Conservation (phyloP, 306 rosid species). For the Leucaena leucocephala region DNA sequence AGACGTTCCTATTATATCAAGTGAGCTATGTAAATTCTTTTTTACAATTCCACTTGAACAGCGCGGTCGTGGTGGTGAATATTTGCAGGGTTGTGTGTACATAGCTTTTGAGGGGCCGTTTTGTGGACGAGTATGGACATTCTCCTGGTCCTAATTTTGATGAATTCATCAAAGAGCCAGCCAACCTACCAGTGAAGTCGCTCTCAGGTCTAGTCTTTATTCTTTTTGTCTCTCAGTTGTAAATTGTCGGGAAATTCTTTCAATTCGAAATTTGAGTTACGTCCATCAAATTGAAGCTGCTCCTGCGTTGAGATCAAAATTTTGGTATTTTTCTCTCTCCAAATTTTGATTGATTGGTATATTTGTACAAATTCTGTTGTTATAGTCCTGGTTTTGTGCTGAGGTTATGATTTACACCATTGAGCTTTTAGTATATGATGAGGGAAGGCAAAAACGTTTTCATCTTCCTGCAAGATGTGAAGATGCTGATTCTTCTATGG, state of each 20-base stretch:
- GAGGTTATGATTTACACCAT: neutral
- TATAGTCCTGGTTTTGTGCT: neutral
- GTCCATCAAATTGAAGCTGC: neutral
- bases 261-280: neutral
- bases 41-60: neutral
- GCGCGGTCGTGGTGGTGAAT: conserved; percentile 22
- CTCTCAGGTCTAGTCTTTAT: neutral
- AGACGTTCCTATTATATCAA: conserved; percentile 11
- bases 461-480: conserved; percentile 1
- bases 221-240: conserved; percentile 2
- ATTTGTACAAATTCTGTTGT: conserved; percentile 10
- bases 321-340: conserved; percentile 14
- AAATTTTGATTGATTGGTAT: conserved; percentile 7
- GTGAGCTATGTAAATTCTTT: neutral
- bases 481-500: neutral
- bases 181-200: conserved; percentile 10
- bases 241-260: neutral
- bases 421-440: neutral
- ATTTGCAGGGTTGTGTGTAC: conserved; percentile 68
- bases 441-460: neutral
- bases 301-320: conserved; percentile 5
- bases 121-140: conserved; percentile 22
- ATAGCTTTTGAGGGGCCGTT: conserved; percentile 57
- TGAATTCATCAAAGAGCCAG: conserved; percentile 35
- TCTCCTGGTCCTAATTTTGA: conserved; percentile 37